Conservation (phyloP, 148 eudicot species). For the Cornus controversa region DNA sequence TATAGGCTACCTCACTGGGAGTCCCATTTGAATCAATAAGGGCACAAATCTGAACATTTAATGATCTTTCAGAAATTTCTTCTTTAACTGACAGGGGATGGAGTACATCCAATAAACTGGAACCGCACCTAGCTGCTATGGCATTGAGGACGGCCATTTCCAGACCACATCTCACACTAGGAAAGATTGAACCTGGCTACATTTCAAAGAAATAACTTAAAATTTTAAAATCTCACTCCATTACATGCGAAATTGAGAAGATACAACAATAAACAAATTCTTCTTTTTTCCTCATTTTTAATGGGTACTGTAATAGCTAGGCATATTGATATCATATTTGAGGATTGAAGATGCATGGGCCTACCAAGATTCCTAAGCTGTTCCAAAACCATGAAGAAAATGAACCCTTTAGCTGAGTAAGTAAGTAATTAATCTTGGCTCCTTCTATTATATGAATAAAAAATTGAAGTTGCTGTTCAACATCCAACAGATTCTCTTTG, state of each 20-base stretch:
- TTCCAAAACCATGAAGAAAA: slow-evolving; percentile 81
- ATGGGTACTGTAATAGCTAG: not conserved
- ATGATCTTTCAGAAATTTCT: slow-evolving; percentile 28
- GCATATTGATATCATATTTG: not conserved
- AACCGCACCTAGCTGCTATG: slow-evolving; percentile 54
- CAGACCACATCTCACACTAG: slow-evolving; percentile 93
- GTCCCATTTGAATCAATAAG: slow-evolving; percentile 75
- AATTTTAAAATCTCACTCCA: not conserved
- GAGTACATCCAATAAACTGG: slow-evolving; percentile 63
- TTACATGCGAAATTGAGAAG: not conserved
- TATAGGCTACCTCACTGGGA: slow-evolving; percentile 70
- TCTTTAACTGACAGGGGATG: slow-evolving; percentile 31
- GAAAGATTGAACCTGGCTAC: slow-evolving; percentile 74
- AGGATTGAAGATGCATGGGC: slow-evolving; percentile 14
- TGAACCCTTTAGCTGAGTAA: slow-evolving; percentile 71
- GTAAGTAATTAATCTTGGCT: slow-evolving; percentile 35
- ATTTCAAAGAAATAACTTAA: slow-evolving; percentile 11
- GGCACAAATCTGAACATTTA: slow-evolving; percentile 70
- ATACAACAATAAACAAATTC: not conserved
- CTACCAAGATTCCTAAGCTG: slow-evolving; percentile 75
- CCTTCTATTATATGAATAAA: slow-evolving; percentile 57
- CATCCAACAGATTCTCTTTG: slow-evolving; percentile 59
- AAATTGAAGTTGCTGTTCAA: slow-evolving; percentile 83
- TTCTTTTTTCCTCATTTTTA: not conserved
- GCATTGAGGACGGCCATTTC: slow-evolving; percentile 98